These are phyloP conservation scores for Westerdykella sp. DNA, from an alignment of 2,329 filamentous ascomycete species.

Conservation along the genomic window DNA sequence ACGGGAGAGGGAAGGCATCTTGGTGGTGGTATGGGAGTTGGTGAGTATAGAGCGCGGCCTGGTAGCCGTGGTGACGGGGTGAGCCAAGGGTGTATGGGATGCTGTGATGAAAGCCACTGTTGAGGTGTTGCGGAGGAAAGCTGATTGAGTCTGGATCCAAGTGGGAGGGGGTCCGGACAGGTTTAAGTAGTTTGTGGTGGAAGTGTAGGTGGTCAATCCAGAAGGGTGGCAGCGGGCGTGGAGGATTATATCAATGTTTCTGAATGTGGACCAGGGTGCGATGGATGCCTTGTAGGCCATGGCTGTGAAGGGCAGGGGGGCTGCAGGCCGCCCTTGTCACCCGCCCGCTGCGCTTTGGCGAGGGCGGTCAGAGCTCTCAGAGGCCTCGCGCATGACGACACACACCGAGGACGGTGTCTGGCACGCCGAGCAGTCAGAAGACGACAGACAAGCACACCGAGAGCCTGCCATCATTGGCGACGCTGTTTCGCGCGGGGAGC, in stretches of 20 bases:
- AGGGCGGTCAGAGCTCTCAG: conserved; percentile 6
- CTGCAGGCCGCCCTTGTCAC: conserved; percentile 1
- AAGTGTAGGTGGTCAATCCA: conserved; percentile 9
- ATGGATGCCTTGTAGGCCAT: conserved; percentile 15
- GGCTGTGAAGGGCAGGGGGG: conserved; percentile 20
- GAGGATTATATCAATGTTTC: conserved; percentile 25
- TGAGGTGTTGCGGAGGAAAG: conserved; percentile 6
- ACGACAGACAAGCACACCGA: conserved; percentile 11
- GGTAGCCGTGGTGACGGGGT: conserved; percentile 26
- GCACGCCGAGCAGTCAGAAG: conserved; percentile 19
- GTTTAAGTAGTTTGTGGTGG: conserved; percentile 9
- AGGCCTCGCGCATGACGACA: conserved; percentile 26
- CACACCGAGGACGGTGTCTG: conserved; percentile 8
- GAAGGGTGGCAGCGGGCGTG: conserved; percentile 18
- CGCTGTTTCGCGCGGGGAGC: neutral
- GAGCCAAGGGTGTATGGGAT: conserved; percentile 18
- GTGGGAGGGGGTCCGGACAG: conserved; percentile 3
- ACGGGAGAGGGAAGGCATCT: conserved; percentile 28
- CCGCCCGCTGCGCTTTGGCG: conserved; percentile 9
- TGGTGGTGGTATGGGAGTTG: conserved; percentile 21
- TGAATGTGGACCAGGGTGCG: conserved; percentile 15
- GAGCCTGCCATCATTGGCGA: conserved; percentile 13
- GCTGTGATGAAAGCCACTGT: conserved; percentile 25
- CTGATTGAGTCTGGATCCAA: conserved; percentile 4
- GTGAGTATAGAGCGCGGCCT: conserved; percentile 28